Evolutionary conservation across 1,139 yeast species (phyloP).

Genomic region (Kodamaea ohmeri): DNA sequence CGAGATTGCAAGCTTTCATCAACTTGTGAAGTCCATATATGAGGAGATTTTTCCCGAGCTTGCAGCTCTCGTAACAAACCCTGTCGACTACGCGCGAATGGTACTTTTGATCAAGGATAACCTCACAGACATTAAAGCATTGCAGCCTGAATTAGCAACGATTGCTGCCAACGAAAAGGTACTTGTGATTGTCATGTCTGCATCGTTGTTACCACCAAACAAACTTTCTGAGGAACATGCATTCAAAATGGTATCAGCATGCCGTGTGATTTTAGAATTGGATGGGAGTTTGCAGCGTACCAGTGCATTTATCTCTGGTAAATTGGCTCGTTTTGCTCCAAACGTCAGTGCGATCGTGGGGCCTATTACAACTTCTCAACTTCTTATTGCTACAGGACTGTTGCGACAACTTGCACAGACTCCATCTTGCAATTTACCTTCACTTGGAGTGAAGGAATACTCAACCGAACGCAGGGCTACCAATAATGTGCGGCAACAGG

Average conservation of each 20-base stretch:
- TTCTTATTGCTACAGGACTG: slow-evolving; percentile 72
- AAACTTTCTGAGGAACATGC: slow-evolving; percentile 33
- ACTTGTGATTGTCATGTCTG: slow-evolving; percentile 73
- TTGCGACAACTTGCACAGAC: slow-evolving; percentile 63
- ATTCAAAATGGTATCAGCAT: slow-evolving; percentile 40
- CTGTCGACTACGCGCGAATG: slow-evolving; percentile 60
- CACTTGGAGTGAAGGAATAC: slow-evolving; percentile 66
- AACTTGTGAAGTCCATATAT: slow-evolving; percentile 54
- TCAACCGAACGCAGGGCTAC: slow-evolving; percentile 23
- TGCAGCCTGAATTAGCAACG: slow-evolving; percentile 35
- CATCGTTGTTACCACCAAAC: slow-evolving; percentile 29
- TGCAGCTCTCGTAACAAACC: slow-evolving; percentile 59
- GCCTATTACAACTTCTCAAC: slow-evolving; percentile 68
- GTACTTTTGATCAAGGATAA: slow-evolving; percentile 54
- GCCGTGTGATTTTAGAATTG: slow-evolving; percentile 48
- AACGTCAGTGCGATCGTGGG: slow-evolving; percentile 75
- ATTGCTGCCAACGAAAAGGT: slow-evolving; percentile 62
- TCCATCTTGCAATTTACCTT: slow-evolving; percentile 82
- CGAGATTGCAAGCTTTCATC: slow-evolving; percentile 53
- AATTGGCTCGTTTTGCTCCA: slow-evolving; percentile 68
- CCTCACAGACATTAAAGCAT: slow-evolving; percentile 30
- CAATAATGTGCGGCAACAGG: slow-evolving; percentile 51
- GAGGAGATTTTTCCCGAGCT: slow-evolving; percentile 69
- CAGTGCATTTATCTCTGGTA: slow-evolving; percentile 53
- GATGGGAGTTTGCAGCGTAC: slow-evolving; percentile 44